Conservation (phyloP, 768 basidiomycete genomes). For the Dentipellis sp. region DNA sequence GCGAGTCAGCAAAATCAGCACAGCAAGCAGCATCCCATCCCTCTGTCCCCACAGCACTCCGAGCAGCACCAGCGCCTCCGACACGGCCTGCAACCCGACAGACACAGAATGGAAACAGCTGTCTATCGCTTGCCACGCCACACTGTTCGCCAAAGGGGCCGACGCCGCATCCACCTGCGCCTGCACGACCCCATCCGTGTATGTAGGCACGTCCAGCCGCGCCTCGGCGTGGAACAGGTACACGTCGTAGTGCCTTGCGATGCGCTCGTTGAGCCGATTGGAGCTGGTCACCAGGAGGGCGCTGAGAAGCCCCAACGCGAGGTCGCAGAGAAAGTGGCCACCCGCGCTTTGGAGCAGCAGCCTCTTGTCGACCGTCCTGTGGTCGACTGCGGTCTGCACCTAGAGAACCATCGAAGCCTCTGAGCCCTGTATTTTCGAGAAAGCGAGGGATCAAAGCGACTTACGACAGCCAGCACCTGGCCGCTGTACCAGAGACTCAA, state of each 20-base stretch:
- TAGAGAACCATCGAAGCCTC: background rate
- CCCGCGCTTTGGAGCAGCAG: constrained; percentile 18
- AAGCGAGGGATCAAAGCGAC: constrained; percentile 14
- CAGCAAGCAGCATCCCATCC: constrained; percentile 53
- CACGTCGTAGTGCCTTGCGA: constrained; percentile 51
- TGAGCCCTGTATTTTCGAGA: background rate
- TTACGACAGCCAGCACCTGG: constrained; percentile 53
- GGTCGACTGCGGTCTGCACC: constrained; percentile 8
- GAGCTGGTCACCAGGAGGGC: constrained; percentile 30
- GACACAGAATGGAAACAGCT: constrained; percentile 32
- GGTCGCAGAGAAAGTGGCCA: constrained; percentile 46
- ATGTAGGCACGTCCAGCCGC: constrained; percentile 70
- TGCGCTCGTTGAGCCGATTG: constrained; percentile 44
- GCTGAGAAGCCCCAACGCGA: constrained; percentile 36
- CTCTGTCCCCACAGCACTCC: constrained; percentile 48
- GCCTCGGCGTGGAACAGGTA: constrained; percentile 60
- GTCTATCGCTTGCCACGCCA: constrained; percentile 54
- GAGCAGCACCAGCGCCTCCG: constrained; percentile 54
- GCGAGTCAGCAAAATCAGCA: constrained; percentile 42
- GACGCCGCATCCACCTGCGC: constrained; percentile 50
- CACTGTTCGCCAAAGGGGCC: constrained; percentile 28
- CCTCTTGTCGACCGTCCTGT: constrained; percentile 2
- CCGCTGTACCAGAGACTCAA: constrained; percentile 57
- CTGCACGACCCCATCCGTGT: constrained; percentile 56
- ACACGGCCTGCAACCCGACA: constrained; percentile 40